Conservation (phyloP, 1,284 basidiomycete species). For the Naganishia liquefaciens region DNA sequence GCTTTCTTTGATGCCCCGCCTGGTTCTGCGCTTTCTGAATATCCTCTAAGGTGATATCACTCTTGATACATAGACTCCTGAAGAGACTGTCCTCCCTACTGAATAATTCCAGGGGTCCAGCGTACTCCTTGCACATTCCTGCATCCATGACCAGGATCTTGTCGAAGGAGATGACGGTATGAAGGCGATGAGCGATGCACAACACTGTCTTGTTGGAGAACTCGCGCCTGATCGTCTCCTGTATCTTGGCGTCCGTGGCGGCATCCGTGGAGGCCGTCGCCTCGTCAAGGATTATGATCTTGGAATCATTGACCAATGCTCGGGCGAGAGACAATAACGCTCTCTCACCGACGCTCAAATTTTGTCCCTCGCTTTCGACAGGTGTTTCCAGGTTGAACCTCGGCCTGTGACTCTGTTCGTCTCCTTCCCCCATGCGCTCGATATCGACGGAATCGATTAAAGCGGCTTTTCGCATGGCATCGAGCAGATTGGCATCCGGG, state of each 20-base stretch:
- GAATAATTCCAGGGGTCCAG: conserved; percentile 49
- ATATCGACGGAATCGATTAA: conserved; percentile 55
- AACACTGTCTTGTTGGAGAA: conserved; percentile 76
- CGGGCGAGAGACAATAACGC: conserved; percentile 78
- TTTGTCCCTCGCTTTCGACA: conserved; percentile 67
- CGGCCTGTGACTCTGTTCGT: background rate
- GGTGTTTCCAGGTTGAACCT: conserved; percentile 61
- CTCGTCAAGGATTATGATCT: conserved; percentile 74
- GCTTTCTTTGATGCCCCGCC: conserved; percentile 5
- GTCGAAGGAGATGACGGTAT: conserved; percentile 63
- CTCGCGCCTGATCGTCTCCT: conserved; percentile 79
- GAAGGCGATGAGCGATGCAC: conserved; percentile 69
- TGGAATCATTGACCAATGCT: conserved; percentile 74
- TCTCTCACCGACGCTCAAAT: conserved; percentile 62
- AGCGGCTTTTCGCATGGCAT: conserved; percentile 72
- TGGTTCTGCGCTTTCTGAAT: conserved; percentile 41
- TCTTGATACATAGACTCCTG: conserved; percentile 55
- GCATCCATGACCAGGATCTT: conserved; percentile 50
- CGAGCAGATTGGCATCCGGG: conserved; percentile 72
- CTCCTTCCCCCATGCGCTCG: background rate
- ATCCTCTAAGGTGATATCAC: conserved; percentile 53
- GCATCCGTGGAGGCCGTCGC: conserved; percentile 70
- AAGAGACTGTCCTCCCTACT: conserved; percentile 47
- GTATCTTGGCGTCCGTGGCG: conserved; percentile 76
- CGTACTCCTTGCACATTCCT: conserved; percentile 49